These are phyloP conservation scores for Moricandia arvensis DNA, from an alignment of 345 rosid species.

Conservation along the genomic window DNA sequence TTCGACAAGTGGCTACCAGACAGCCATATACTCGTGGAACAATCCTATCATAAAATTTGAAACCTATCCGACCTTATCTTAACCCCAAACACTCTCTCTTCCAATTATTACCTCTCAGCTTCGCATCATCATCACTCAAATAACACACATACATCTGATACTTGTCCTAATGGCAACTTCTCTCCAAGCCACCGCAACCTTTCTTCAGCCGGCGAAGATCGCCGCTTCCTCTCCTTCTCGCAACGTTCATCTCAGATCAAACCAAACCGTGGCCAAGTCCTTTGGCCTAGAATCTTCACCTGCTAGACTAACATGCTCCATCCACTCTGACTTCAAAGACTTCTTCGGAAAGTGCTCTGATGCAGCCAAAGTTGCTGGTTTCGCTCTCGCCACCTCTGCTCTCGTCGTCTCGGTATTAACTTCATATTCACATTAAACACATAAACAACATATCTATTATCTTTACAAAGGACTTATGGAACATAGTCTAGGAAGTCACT, in stretches of 20 bases:
- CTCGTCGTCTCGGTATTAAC: constrained; percentile 72
- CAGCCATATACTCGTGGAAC: constrained; percentile 40
- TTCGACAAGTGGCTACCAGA: constrained; percentile 55
- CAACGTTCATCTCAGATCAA: constrained; percentile 48
- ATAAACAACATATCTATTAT: too few relatives aligned
- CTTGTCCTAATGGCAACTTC: constrained; percentile 66
- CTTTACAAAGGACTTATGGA: too few relatives aligned
- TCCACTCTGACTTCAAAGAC: constrained; percentile 63
- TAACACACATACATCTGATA: constrained; percentile 15
- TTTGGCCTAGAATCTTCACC: constrained; percentile 55
- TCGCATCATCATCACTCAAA: background rate
- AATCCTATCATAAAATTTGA: background rate
- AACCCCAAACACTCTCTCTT: constrained; percentile 18
- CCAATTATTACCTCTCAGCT: constrained; percentile 22
- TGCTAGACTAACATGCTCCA: constrained; percentile 67
- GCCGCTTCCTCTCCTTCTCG: constrained; percentile 43
- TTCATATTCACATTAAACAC: background rate
- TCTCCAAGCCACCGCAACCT: constrained; percentile 80
- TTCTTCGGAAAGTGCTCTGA: constrained; percentile 63
- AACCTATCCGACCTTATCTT: constrained; percentile 56
- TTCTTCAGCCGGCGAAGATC: constrained; percentile 51
- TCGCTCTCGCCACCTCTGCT: constrained; percentile 90
- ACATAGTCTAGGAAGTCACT: too few relatives aligned
- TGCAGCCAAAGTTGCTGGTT: constrained; percentile 72
- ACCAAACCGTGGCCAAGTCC: constrained; percentile 49